Conservation (phyloP, 352 stramenopile species). For the Globisporangium middletonii region DNA sequence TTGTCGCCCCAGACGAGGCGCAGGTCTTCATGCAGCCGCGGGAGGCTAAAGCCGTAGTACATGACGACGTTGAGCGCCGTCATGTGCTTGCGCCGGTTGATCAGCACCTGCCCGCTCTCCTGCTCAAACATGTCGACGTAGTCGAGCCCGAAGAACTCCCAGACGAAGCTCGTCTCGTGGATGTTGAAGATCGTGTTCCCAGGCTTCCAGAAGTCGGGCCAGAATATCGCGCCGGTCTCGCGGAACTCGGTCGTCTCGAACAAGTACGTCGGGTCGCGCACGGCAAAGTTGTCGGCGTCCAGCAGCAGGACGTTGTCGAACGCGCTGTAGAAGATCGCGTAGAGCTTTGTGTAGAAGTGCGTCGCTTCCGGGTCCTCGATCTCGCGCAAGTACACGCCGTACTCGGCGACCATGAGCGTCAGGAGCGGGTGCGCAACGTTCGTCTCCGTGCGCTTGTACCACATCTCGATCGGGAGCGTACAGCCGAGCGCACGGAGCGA, state of each 20-base stretch:
- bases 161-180: slow-evolving; percentile 51
- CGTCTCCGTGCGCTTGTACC: slow-evolving; percentile 48
- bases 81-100: slow-evolving; percentile 37
- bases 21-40: slow-evolving; percentile 33
- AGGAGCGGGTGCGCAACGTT: slow-evolving; percentile 41
- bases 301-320: slow-evolving; percentile 72
- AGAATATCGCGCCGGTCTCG: too few species aligned
- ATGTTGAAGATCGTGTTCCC: slow-evolving; percentile 77
- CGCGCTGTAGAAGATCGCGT: slow-evolving; percentile 65
- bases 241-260: too few species aligned
- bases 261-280: slow-evolving; percentile 4
- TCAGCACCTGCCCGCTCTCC: slow-evolving; percentile 69
- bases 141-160: slow-evolving; percentile 49
- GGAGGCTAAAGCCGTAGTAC: slow-evolving; percentile 46
- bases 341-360: slow-evolving; percentile 68
- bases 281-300: slow-evolving; percentile 72
- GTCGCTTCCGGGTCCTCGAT: slow-evolving; percentile 45
- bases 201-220: slow-evolving; percentile 22
- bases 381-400: slow-evolving; percentile 52
- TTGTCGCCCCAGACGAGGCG: slow-evolving; percentile 14
- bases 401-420: slow-evolving; percentile 18
- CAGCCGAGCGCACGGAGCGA: slow-evolving; percentile 33
- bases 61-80: slow-evolving; percentile 53
- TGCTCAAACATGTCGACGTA: slow-evolving; percentile 74
- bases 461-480: slow-evolving; percentile 60